Evolutionary conservation across 31 red algal species (phyloP), one percentile per base, ranked within the genome.

Genomic region (Asparagopsis taxiformis): DNA sequence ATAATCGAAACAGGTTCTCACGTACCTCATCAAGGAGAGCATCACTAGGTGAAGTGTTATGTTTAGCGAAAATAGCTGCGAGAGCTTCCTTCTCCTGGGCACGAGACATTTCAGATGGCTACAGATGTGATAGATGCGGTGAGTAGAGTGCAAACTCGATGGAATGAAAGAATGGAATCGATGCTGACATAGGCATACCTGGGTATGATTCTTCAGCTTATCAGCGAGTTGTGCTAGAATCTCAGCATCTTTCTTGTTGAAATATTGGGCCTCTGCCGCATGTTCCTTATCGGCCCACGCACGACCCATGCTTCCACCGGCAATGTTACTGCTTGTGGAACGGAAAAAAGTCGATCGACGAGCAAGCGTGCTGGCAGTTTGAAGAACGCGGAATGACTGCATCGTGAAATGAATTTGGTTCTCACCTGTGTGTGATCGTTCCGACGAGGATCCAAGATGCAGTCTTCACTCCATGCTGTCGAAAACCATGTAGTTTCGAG

Each of bases 251-350:
- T 68, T 69, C 71, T 87, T 75, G 64, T 87, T 75, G 55, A 87
- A 87, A 55, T 87, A 87, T 19, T 62, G 55, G 21, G 48, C 62
- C 60, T 87, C 82, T 0, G 60, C 72, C 16, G 82, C 82, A 51
- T 87, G 82, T 38, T 87, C 82, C n/a, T 64, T 60, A 50, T 87
- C 82, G 25, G 48, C 61, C 82, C 82, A 87, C 2, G 82, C 60
- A 3, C 65, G 65, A 62, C 82, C 82, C 82, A 87, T 62, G 37
- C 70, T 65, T 23, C 82, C 82, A 46, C 48, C 46, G 2, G 82
- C 46, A 23, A 87, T 87, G 52, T 87, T 66, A 59, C 64, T 54
- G 60, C 59, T 53, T 39, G 56, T 58, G 37, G 60, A 49, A 48
- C 59, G 46, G 49, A 78, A 17, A 7, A 28, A 8, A 25, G 39